These are phyloP conservation scores for Pterocarpus santalinus DNA, from an alignment of 306 rosid genomes.

Conservation along the genomic window DNA sequence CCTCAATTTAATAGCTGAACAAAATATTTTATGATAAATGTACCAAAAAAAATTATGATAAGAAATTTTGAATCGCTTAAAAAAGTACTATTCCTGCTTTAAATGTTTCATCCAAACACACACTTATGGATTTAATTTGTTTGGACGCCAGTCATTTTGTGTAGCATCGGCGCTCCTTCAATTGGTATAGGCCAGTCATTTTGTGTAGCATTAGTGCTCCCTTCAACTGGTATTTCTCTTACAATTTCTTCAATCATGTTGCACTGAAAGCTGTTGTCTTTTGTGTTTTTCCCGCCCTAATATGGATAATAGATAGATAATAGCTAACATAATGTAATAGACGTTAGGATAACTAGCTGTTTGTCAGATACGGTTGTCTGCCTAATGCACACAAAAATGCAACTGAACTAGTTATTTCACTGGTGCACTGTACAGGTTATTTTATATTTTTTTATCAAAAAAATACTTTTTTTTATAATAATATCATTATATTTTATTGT, in stretches of 20 bases:
- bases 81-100: too few species aligned
- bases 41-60: too few species aligned
- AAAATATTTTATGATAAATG: too few species aligned
- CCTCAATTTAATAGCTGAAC: too few species aligned
- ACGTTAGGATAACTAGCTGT: conserved; percentile 30
- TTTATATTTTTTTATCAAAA: too few species aligned
- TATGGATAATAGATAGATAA: conserved; percentile 18
- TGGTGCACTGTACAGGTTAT: too few species aligned
- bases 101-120: too few species aligned
- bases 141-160: conserved; percentile 44
- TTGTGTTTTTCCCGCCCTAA: neutral
- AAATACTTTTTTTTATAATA: too few species aligned
- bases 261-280: conserved; percentile 23
- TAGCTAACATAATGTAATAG: conserved; percentile 10
- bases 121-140: conserved; percentile 35
- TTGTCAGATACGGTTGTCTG: conserved; percentile 27
- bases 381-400: neutral
- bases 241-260: conserved; percentile 38
- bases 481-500: too few species aligned
- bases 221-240: conserved; percentile 37
- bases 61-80: too few species aligned
- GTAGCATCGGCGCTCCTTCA: conserved; percentile 32
- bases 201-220: conserved; percentile 35
- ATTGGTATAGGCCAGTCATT: conserved; percentile 38
- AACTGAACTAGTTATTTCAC: too few species aligned